Conservation (phyloP, 2,329 filamentous ascomycete genomes). For the Alternaria atra region DNA sequence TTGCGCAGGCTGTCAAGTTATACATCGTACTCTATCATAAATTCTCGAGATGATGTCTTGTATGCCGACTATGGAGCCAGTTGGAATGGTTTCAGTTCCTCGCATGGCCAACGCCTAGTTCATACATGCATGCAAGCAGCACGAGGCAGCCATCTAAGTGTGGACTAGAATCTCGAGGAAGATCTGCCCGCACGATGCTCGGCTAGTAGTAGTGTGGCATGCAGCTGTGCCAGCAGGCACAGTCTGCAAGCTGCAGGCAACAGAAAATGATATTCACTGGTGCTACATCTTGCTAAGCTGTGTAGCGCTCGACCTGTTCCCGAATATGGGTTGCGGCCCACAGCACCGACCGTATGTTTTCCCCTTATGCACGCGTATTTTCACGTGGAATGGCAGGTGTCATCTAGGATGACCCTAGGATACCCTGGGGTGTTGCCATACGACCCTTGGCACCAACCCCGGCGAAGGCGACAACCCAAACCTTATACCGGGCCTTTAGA, state of each 20-base stretch:
- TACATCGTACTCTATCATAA: not conserved
- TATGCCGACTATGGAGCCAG: not conserved
- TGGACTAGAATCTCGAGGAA: conserved; percentile 7
- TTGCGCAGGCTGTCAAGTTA: not conserved
- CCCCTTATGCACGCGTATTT: conserved; percentile 8
- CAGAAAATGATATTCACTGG: not conserved
- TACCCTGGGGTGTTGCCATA: conserved; percentile 12
- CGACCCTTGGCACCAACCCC: conserved; percentile 23
- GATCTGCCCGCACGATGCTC: conserved; percentile 6
- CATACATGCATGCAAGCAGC: conserved; percentile 15
- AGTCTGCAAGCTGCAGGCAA: conserved; percentile 5
- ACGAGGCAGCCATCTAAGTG: conserved; percentile 7
- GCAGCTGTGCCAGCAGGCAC: conserved; percentile 5
- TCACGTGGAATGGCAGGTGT: conserved; percentile 25
- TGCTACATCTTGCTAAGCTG: not conserved
- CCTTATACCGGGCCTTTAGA: conserved; percentile 23
- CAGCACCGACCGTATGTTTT: conserved; percentile 2
- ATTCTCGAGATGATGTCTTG: not conserved
- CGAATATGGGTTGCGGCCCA: conserved; percentile 4
- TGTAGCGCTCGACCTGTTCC: conserved; percentile 4
- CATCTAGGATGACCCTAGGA: conserved; percentile 26
- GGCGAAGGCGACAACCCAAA: conserved; percentile 32
- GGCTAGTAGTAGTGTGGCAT: conserved; percentile 11
- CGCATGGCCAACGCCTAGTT: conserved; percentile 8
- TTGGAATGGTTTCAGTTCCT: not conserved